Percentiles rank a stretch among this genome's conserved stretches.
These are phyloP conservation scores for Xanthoparmelia taractica DNA, from an alignment of 495 filamentous ascomycete species.

Conservation along the genomic window DNA sequence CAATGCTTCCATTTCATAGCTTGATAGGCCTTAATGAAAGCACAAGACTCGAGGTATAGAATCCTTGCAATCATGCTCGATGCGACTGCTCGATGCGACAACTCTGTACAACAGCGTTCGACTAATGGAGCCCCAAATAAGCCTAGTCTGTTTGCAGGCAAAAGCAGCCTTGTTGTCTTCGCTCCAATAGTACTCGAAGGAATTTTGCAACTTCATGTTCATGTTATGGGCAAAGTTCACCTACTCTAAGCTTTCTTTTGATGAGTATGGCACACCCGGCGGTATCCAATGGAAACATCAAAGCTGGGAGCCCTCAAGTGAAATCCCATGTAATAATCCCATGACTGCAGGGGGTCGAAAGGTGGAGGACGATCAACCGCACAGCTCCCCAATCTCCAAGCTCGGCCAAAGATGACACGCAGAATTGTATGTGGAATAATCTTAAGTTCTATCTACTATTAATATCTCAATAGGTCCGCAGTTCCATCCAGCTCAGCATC, in stretches of 20 bases:
- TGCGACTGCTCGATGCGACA: no score
- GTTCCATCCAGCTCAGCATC: slow-evolving; percentile 68
- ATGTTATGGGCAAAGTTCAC: not conserved
- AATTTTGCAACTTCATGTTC: not conserved
- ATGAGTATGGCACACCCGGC: not conserved
- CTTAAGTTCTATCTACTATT: not conserved
- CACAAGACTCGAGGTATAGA: not conserved
- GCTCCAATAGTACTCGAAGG: not conserved
- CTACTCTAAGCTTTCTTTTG: not conserved
- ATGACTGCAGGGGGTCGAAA: not conserved
- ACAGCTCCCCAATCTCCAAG: not conserved
- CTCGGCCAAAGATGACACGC: slow-evolving; percentile 36
- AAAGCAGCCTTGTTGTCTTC: not conserved
- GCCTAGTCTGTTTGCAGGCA: not conserved
- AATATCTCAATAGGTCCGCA: slow-evolving; percentile 51
- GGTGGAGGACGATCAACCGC: slow-evolving; percentile 3
- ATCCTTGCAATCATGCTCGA: no score
- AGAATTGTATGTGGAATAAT: slow-evolving; percentile 35
- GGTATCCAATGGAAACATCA: slow-evolving; percentile 3
- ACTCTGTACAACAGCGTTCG: no score
- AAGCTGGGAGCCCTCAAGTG: not conserved
- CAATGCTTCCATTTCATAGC: not conserved
- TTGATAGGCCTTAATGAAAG: not conserved
- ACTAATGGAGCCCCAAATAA: no score
- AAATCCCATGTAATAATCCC: slow-evolving; percentile 1